Evolutionary conservation across 352 stramenopile genomes (phyloP).

Genomic region (Achlya hypogyna): DNA sequence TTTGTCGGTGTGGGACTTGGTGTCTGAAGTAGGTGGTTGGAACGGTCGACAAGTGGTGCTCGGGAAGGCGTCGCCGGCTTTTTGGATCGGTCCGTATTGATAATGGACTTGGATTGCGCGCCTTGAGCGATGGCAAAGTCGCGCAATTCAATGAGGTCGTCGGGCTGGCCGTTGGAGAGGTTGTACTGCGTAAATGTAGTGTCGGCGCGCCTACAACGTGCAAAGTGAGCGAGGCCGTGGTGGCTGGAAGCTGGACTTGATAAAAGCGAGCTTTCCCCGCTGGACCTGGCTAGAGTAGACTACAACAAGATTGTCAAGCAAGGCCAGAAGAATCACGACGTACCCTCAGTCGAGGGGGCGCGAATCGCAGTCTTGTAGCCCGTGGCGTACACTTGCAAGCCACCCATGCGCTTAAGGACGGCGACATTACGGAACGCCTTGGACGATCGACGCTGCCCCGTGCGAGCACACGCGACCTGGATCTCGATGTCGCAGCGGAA

Average conservation of each 20-base stretch:
- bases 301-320: not conserved
- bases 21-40: slow-evolving; percentile 17
- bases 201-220: slow-evolving; percentile 30
- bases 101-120: slow-evolving; percentile 36
- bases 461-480: slow-evolving; percentile 11
- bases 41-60: slow-evolving; percentile 22
- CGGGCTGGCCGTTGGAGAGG: slow-evolving; percentile 33
- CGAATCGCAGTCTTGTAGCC: slow-evolving; percentile 10
- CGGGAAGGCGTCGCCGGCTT: not conserved
- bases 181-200: slow-evolving; percentile 57
- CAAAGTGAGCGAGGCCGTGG: not conserved
- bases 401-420: slow-evolving; percentile 1
- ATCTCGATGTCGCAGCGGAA: slow-evolving; percentile 13
- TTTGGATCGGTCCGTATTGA: slow-evolving; percentile 16
- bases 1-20: not conserved
- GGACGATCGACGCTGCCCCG: not conserved
- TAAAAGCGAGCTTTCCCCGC: slow-evolving; percentile 57
- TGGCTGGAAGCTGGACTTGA: slow-evolving; percentile 27
- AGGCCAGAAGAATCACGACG: not conserved
- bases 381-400: slow-evolving; percentile 3
- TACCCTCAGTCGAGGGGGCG: not conserved
- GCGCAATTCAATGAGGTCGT: slow-evolving; percentile 33
- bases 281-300: slow-evolving; percentile 57
- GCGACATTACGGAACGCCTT: not conserved
- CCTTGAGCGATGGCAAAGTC: slow-evolving; percentile 43